phyloP scores from a whole-genome alignment of 345 rosid genomes.

The Theobroma cacao region DNA sequence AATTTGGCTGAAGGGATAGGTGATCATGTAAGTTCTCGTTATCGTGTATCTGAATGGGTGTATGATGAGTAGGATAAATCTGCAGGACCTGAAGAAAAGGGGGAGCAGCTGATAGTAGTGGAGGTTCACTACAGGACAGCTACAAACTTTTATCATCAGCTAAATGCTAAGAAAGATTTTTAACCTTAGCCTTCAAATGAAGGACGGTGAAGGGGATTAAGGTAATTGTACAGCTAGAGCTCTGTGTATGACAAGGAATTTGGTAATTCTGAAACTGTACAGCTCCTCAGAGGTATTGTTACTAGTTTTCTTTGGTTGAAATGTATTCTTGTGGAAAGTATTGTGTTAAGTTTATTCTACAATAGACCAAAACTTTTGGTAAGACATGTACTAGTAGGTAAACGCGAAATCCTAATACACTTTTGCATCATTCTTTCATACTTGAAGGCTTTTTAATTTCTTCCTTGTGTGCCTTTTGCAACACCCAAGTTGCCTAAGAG shows the following conservation, averaged over 20 bases:
- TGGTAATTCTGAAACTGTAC: background rate
- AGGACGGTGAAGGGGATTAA: background rate
- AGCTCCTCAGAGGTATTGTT: background rate
- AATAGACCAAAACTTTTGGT: background rate
- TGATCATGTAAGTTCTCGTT: conserved; percentile 15
- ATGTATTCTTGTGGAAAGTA: background rate
- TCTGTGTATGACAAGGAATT: background rate
- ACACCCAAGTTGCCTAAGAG: background rate
- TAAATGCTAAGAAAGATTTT: background rate
- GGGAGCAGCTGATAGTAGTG: background rate
- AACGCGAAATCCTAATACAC: background rate
- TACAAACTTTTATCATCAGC: background rate
- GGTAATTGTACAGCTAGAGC: background rate
- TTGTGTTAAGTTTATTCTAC: background rate
- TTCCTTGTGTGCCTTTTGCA: background rate
- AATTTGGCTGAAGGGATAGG: conserved; percentile 29
- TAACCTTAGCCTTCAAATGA: background rate
- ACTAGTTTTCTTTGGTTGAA: background rate
- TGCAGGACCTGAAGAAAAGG: background rate
- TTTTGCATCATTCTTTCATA: background rate
- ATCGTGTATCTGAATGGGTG: conserved; percentile 40
- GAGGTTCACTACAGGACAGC: background rate
- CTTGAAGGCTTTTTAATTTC: background rate
- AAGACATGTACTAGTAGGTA: background rate
- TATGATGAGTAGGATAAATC: conserved; percentile 32